Conservation (phyloP, 441 rosid species). For the Erodium chrysanthum region DNA sequence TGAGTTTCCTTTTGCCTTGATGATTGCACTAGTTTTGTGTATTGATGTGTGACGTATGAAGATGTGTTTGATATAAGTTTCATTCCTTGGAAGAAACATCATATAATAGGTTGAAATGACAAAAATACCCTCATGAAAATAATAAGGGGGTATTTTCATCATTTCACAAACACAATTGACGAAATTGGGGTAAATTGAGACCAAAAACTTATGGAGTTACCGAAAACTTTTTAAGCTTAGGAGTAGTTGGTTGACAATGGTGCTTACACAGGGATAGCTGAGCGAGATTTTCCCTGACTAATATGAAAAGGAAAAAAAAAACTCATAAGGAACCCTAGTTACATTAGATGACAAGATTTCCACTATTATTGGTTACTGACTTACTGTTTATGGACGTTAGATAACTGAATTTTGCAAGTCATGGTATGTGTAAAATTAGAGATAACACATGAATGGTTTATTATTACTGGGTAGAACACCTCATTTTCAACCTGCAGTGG, state of each 20-base stretch:
- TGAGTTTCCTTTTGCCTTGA: slow-evolving; percentile 28
- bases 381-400: not conserved
- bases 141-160: no score
- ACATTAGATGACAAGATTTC: not conserved
- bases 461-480: no score
- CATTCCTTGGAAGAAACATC: not conserved
- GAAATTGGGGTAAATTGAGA: no score
- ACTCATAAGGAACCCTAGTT: not conserved
- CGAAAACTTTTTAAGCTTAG: no score
- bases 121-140: no score
- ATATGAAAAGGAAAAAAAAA: no score
- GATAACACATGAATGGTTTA: not conserved
- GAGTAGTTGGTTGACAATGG: no score
- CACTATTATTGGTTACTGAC: not conserved
- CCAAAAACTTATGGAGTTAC: no score
- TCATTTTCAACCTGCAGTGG: not conserved
- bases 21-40: not conserved
- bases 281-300: no score
- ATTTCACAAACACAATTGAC: no score
- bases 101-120: no score
- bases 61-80: not conserved
- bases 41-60: not conserved
- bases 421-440: not conserved
- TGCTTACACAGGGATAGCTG: no score
- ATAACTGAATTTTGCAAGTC: not conserved